Conservation (phyloP, 2,329 filamentous ascomycete species). For the Arthrobotrys megalospora region DNA sequence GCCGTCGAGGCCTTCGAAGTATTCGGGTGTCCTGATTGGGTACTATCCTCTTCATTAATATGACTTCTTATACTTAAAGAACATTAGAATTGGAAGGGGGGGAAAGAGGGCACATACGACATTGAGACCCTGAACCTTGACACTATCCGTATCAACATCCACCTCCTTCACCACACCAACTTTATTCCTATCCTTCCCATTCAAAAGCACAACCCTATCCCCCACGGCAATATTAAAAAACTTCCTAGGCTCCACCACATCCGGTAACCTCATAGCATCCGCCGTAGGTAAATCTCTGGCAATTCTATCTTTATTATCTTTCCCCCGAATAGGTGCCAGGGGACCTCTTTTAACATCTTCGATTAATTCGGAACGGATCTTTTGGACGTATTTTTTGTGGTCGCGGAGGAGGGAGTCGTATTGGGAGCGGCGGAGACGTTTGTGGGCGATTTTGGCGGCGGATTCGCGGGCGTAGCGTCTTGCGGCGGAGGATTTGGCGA, state of each 20-base stretch:
- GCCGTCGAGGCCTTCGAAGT: slow-evolving; percentile 64
- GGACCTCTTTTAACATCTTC: slow-evolving; percentile 52
- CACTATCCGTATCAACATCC: slow-evolving; percentile 71
- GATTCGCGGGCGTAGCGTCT: slow-evolving; percentile 56
- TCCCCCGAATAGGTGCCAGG: slow-evolving; percentile 42
- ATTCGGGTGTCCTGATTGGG: slow-evolving; percentile 53
- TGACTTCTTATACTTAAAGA: no score
- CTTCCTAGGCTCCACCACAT: slow-evolving; percentile 63
- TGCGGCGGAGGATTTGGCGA: slow-evolving; percentile 53
- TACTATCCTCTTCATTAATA: slow-evolving; percentile 28
- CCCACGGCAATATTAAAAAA: slow-evolving; percentile 76
- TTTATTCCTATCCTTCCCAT: slow-evolving; percentile 84
- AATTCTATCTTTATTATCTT: slow-evolving; percentile 50
- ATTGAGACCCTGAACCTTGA: slow-evolving; percentile 76
- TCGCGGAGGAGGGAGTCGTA: slow-evolving; percentile 40
- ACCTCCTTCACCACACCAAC: slow-evolving; percentile 80
- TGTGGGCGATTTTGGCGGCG: background rate
- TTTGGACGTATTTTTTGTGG: slow-evolving; percentile 31
- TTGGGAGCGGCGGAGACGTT: slow-evolving; percentile 28
- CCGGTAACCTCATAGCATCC: slow-evolving; percentile 57
- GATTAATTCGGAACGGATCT: slow-evolving; percentile 40
- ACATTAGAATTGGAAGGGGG: background rate
- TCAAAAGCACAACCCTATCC: slow-evolving; percentile 86
- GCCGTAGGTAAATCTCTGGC: slow-evolving; percentile 49
- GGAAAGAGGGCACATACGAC: slow-evolving; percentile 72